Evolutionary conservation across 2,329 filamentous ascomycete species (phyloP).

Genomic region (Neofusicoccum cordaticola): DNA sequence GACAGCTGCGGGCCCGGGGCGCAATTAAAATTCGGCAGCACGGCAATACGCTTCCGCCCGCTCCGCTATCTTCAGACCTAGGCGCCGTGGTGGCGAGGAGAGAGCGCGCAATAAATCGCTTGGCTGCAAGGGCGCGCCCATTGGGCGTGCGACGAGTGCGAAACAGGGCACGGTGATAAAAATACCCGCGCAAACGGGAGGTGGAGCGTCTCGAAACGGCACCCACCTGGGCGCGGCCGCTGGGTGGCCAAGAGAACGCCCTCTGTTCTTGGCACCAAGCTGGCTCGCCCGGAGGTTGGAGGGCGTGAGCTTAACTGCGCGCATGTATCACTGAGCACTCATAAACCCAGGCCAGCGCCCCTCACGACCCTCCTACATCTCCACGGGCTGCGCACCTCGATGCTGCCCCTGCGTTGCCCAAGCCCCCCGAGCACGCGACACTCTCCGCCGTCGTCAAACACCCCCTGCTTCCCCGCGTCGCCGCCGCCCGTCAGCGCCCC

Average conservation of each 20-base stretch:
- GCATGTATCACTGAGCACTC: not conserved
- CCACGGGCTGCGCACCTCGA: not conserved
- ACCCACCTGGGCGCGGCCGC: not conserved
- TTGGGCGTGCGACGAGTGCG: not conserved
- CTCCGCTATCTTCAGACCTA: not conserved
- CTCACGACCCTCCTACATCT: not conserved
- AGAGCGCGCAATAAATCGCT: not conserved
- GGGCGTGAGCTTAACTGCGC: conserved; percentile 4
- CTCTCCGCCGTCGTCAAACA: conserved; percentile 5
- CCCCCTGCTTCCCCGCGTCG: not conserved
- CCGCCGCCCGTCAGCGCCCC: not conserved
- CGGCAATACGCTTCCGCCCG: not conserved
- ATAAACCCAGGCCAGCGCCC: conserved; percentile 4
- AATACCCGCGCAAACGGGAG: not conserved
- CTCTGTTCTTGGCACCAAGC: not conserved
- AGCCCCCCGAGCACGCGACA: conserved; percentile 6
- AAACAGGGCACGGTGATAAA: not conserved
- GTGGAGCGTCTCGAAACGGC: conserved; percentile 11
- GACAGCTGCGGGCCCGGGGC: not conserved
- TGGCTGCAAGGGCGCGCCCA: conserved; percentile 7
- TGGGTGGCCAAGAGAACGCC: not conserved
- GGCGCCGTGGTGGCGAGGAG: not conserved
- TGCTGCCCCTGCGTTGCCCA: conserved; percentile 7
- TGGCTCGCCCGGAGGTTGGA: not conserved
- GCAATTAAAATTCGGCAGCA: conserved; percentile 9